Base-by-base conservation (phyloP, 2,329 filamentous ascomycete genomes). In the Ceratocystis variospora region DNA sequence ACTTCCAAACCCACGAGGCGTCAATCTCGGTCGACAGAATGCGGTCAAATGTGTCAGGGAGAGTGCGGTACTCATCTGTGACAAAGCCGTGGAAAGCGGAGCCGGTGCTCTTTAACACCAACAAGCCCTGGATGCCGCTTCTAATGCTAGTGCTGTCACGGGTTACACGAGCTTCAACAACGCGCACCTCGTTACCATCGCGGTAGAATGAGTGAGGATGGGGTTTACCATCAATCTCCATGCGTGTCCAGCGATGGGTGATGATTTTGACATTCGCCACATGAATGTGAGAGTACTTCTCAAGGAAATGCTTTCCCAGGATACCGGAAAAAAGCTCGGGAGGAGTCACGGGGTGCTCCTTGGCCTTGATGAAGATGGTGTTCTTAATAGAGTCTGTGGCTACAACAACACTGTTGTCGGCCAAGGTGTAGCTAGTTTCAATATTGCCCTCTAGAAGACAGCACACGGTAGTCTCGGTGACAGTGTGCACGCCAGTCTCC, bases 321-420 rank as follows among this genome's bases (percentile, higher is more conserved):
- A 89, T 88, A 72, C 87, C 84, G 70, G 89, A 93, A 75, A 90
- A 99, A 69, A 96, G 85, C 80, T 99, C 94, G 0, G 94, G 93
- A 17, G 94, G 92, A 71, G 87, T 90, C 72, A 99, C 88, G 44
- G 92, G 89, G 79, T 95, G 82, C 78, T 95, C 87, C 79, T 96
- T 96, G 73, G 94, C 93, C 74, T 90, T 87, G 78, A 99, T 91
- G 80, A 94, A 96, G 74, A 89, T 87, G 72, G 89, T 97, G 79
- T 99, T 96, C 81, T 99, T 99, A 79, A 97, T 96, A 31, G 91
- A 93, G 77, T 99, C 94, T 68, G 94, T 99, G 70, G 94, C 91
- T 68, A 99, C 93, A 68, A 99, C 85, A 70, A 95, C 89, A 72
- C 87, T 89, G 82, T 99, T 99, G 80, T 99, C 92, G 72, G 90